Evolutionary conservation across 257 asterid genomes (phyloP).

Genomic region (Prunella vulgaris): DNA sequence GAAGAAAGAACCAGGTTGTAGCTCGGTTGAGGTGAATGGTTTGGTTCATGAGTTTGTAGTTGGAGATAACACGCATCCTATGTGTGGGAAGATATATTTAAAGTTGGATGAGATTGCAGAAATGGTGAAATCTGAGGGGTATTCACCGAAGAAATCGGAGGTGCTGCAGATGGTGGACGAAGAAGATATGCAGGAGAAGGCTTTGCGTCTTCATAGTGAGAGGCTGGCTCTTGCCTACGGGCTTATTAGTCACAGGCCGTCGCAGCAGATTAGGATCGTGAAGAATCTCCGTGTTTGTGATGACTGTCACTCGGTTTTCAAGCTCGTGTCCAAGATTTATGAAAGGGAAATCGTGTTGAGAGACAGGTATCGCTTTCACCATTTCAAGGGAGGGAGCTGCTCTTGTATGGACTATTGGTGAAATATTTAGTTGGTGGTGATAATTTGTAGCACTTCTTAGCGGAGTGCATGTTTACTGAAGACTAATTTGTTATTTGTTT

Average conservation of each 20-base stretch:
- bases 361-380: slow-evolving; percentile 83
- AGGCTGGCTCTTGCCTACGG: slow-evolving; percentile 74
- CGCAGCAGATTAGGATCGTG: slow-evolving; percentile 60
- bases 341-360: slow-evolving; percentile 62
- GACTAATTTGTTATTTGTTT: no score
- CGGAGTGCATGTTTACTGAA: neutral
- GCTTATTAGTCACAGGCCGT: slow-evolving; percentile 38
- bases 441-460: neutral
- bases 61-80: slow-evolving; percentile 54
- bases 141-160: slow-evolving; percentile 49
- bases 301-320: slow-evolving; percentile 62
- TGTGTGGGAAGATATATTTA: slow-evolving; percentile 43
- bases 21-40: slow-evolving; percentile 67
- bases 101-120: slow-evolving; percentile 60
- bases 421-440: neutral
- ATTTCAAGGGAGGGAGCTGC: slow-evolving; percentile 53
- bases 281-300: slow-evolving; percentile 77
- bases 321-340: slow-evolving; percentile 60
- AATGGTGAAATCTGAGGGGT: slow-evolving; percentile 40
- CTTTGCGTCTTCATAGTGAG: slow-evolving; percentile 63
- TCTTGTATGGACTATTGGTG: slow-evolving; percentile 78
- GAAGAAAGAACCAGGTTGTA: slow-evolving; percentile 84
- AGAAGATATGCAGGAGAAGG: slow-evolving; percentile 68
- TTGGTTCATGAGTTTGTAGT: slow-evolving; percentile 63
- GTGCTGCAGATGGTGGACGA: slow-evolving; percentile 63